Percentiles rank a stretch among this genome's conserved stretches.
Evolutionary conservation across 208 protist genomes (phyloP).

Genomic region (Wallacemonas sp.): DNA sequence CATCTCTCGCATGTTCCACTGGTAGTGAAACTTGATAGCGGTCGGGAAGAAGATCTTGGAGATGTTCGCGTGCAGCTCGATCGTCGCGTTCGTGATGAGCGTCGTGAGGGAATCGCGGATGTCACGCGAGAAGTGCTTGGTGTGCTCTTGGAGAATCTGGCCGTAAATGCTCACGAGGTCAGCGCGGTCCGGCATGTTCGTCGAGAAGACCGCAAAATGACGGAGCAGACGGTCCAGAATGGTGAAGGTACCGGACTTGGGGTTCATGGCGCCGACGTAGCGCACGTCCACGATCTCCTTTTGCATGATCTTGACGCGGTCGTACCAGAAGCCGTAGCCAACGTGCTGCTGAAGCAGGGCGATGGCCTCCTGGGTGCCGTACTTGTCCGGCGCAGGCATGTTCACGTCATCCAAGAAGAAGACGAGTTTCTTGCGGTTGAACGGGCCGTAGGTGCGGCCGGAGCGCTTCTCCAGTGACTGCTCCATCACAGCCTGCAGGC

Average conservation of each 20-base stretch:
- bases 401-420: constrained; percentile 99
- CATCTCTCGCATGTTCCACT: constrained; percentile 99
- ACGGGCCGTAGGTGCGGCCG: constrained; percentile 95
- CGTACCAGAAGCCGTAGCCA: constrained; percentile 98
- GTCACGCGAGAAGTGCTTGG: constrained; percentile 82
- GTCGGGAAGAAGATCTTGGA: constrained; percentile 97
- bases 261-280: constrained; percentile 98
- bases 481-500: constrained; percentile 96
- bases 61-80: constrained; percentile 91
- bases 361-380: constrained; percentile 98
- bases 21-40: constrained; percentile 99
- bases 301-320: constrained; percentile 94
- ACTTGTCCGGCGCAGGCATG: constrained; percentile 98
- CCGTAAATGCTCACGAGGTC: constrained; percentile 95
- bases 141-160: constrained; percentile 95
- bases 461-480: constrained; percentile 96
- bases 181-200: constrained; percentile 92
- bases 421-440: constrained; percentile 96
- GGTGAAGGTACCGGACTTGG: constrained; percentile 97
- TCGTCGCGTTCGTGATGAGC: constrained; percentile 90
- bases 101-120: constrained; percentile 88
- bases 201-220: constrained; percentile 97
- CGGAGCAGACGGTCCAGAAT: constrained; percentile 96
- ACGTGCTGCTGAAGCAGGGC: constrained; percentile 97
- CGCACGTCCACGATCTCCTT: constrained; percentile 96